Conservation (phyloP, 108 stramenopile genomes). For the Skeletonema tropicum region DNA sequence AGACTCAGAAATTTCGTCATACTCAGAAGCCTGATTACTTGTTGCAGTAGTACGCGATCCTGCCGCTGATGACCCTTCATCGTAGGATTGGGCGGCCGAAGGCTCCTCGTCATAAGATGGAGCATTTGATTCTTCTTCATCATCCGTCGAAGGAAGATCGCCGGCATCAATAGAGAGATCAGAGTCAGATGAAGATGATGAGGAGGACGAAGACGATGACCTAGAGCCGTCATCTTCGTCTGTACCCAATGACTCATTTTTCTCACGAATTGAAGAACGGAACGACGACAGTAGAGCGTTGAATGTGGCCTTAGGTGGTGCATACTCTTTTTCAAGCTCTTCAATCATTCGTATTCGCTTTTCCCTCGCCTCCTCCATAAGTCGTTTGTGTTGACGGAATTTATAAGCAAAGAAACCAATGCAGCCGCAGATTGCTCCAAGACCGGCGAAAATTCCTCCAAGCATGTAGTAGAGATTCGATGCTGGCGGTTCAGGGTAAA, state of each 20-base stretch:
- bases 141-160: neutral
- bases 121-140: neutral
- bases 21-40: conserved; percentile 3
- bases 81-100: neutral
- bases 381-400: conserved; percentile 1
- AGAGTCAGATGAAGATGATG: neutral
- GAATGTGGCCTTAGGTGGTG: conserved; percentile 3
- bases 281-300: neutral
- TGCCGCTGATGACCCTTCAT: neutral
- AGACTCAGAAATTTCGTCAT: neutral
- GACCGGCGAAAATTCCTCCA: neutral
- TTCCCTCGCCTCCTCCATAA: conserved; percentile 8
- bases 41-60: neutral
- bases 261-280: neutral
- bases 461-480: neutral
- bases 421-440: conserved; percentile 7
- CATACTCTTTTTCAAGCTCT: conserved; percentile 3
- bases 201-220: neutral
- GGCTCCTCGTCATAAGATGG: neutral
- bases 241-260: neutral
- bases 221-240: neutral
- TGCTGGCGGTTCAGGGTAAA: conserved; percentile 29
- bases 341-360: conserved; percentile 1
- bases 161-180: neutral
- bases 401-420: conserved; percentile 8